Base-by-base conservation (phyloP, 345 rosid genomes). In the Triadica sebifera region DNA sequence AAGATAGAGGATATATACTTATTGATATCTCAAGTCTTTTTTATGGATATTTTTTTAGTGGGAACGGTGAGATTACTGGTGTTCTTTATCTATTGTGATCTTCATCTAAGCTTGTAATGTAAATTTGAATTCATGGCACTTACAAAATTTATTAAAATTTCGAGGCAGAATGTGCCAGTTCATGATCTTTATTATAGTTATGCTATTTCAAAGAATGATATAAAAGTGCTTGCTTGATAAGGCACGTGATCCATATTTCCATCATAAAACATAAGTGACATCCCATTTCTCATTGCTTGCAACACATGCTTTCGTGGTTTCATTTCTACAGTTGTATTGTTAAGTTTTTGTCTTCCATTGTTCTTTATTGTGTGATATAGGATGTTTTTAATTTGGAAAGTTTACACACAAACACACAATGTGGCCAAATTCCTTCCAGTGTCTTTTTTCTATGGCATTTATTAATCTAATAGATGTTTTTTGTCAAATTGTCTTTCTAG, bases 401-500 rank as follows among this genome's bases (percentile, higher is more conserved):
- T 55, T 13, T 53, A 66, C 24, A 25, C 55, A 41, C 49, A 17
- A 39, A 10, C 56, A 9, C 34, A n/a, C 61, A 11, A 49, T 1
- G 6, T 4, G 46, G 41, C 58, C 51, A 20, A 17, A 19, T 41
- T 25, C 37, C 15, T 13, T 50, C 55, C 0, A 1, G 10, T 5
- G 51, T 45, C 64, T 70, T 22, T 34, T 41, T 58, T n/a, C 5
- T 9, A 3, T 47, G 38, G 29, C 6, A 43, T 56, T 46, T 57
- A 24, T 57, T 20, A 13, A 39, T 57, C 50, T 46, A 68, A 49
- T 56, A 5, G 53, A 50, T 15, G 43, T 12, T 78, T 19, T 71
- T 12, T 61, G 41, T 57, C 50, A 80, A 51, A 73, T 82, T 37
- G 9, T 80, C 46, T 62, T 80, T 60, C 38, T 63, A 94, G 98